Evolutionary conservation across 2,329 filamentous ascomycete genomes (phyloP), one percentile per base, ranked within the genome.

Genomic region (Hyphodiscus sp.): DNA sequence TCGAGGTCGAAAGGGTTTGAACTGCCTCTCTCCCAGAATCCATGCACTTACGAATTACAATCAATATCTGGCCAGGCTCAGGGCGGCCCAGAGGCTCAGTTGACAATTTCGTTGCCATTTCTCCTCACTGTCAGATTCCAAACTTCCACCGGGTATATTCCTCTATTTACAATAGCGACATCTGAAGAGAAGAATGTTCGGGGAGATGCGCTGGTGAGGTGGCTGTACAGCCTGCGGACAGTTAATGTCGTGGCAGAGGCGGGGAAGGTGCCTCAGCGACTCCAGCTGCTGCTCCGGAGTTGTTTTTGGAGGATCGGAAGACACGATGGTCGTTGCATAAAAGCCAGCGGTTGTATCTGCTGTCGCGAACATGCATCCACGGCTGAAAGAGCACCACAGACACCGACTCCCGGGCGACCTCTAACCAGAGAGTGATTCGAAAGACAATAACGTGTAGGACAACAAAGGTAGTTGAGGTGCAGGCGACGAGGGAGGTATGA

Each of bases 41-140:
- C 33, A n/a, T 38, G 33, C 50, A 80, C 85, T 77, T 76, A 89
- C 85, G 85, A 64, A 89, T 85, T 62, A 89, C 85, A 61, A 88
- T 69, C 62, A 89, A 73, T 52, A 83, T 79, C 64, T 87, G 83
- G 68, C 85, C 85, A 59, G 81, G 74, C 26, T 83, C 80, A 65
- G 81, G 76, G 58, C 67, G 58, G 48, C 66, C 69, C 50, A 55
- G 61, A 56, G 62, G 53, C 47, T 75, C 71, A 56, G 69, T 71
- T 54, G 73, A 64, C 60, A 66, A 55, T 65, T 69, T 71, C 56
- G 74, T 69, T 62, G 76, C 74, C 76, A 67, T 67, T 45, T 56
- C 33, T 54, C 50, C 47, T 60, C 51, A 55, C 59, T 62, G 49
- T 47, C 58, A 41, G 47, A 52, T 56, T 54, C 47, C 55, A 48